Base-by-base conservation (phyloP, 2,329 filamentous ascomycete species). In the Emericellopsis atlantica region DNA sequence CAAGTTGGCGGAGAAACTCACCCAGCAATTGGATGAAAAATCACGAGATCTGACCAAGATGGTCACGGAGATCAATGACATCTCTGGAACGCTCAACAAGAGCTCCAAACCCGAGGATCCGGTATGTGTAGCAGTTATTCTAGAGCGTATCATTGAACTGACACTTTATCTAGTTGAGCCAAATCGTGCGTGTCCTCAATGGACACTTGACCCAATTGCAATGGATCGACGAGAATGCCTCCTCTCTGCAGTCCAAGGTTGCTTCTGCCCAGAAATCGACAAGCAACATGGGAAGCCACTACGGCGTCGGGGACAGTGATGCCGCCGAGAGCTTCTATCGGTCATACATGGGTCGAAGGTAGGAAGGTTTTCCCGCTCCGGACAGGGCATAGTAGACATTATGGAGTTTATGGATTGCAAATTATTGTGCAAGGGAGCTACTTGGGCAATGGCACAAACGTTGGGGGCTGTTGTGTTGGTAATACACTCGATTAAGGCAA, bases 41-140 rank as follows among this genome's bases (percentile, higher is more conserved):
- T 88, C 87, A 55, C 85, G 87, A 57, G 88, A 95, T 56, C 70
- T 98, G 47, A 80, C 79, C 37, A 90, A 87, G 64, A 96, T 98
- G 88, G 94, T 98, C 51, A 89, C 94, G 57, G 92, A 96, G 62
- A 94, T 98, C 57, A 98, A 98, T 58, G 79, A 81, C 50, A 90
- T 93, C 46, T 92, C 86, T n/a, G 76, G 84, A 41, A 87, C 81
- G 21, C 67, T 98, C 49, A 90, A 79, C 71, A 95, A 93, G 72
- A 87, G 84, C 44, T 82, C 75, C 62, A 93, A 93, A 62, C 76
- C 85, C 23, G 85, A 92, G 58, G 86, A 92, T 62, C 85, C 85
- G 49, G 86, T 92, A 73, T 64, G 80, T 73, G 52, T 32, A 7
- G 22, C 18, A 57, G 44, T 48, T 52, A 32, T 29, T 35, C 6